Evolutionary conservation across 805 yeast species (phyloP).

Genomic region (Teunomyces stri): DNA sequence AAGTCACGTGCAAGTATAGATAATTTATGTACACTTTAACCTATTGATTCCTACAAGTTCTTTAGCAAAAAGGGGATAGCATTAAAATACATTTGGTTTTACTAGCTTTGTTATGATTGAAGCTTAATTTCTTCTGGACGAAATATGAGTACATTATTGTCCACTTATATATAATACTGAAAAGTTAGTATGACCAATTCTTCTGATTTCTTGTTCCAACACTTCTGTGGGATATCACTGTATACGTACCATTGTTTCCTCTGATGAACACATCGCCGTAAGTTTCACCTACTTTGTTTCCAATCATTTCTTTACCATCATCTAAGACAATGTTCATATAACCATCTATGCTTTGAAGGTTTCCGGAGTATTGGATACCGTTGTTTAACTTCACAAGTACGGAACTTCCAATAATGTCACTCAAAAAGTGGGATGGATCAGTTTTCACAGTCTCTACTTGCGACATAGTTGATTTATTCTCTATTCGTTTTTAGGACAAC

Average conservation of each 20-base stretch:
- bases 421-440: slow-evolving; percentile 75
- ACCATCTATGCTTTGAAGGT: slow-evolving; percentile 87
- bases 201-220: neutral
- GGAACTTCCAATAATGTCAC: slow-evolving; percentile 72
- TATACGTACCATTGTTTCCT: slow-evolving; percentile 75
- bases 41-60: neutral
- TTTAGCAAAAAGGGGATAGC: neutral
- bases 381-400: slow-evolving; percentile 84
- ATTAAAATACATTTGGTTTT: neutral
- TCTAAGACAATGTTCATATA: slow-evolving; percentile 93
- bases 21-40: neutral
- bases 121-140: neutral
- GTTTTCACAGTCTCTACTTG: slow-evolving; percentile 22
- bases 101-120: neutral
- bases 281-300: slow-evolving; percentile 43
- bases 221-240: neutral
- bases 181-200: slow-evolving; percentile 17
- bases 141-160: slow-evolving; percentile 15
- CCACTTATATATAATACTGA: slow-evolving; percentile 44
- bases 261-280: slow-evolving; percentile 83
- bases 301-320: slow-evolving; percentile 65
- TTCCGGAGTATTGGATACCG: slow-evolving; percentile 73
- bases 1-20: neutral
- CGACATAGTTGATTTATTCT: slow-evolving; percentile 5
- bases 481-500: neutral